A percentile compares a stretch with the other conserved stretches of the same genome.
Evolutionary conservation across 768 basidiomycete genomes (phyloP).

Genomic region (Piloderma croceum): DNA sequence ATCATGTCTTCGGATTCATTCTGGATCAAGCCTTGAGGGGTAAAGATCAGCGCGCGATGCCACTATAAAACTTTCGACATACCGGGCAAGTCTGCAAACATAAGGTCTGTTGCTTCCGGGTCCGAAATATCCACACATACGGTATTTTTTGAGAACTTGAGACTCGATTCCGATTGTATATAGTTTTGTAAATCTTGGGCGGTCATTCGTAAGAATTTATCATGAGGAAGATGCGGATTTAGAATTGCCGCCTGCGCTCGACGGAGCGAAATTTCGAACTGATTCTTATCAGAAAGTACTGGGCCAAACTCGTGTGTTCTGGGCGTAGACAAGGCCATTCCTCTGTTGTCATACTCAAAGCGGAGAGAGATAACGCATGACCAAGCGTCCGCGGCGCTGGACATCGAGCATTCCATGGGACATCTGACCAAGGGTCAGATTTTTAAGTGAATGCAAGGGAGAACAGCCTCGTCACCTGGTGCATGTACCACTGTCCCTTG

Average conservation of each 20-base stretch:
- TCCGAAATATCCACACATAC: constrained; percentile 44
- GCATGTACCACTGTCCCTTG: constrained; percentile 36
- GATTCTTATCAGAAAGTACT: constrained; percentile 28
- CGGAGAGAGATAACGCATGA: constrained; percentile 31
- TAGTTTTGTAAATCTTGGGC: too few relatives aligned
- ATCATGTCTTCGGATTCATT: constrained; percentile 39
- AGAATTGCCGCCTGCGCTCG: constrained; percentile 44
- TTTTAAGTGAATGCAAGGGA: too few relatives aligned
- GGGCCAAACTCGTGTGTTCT: constrained; percentile 23
- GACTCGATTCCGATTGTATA: too few relatives aligned
- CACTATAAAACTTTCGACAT: constrained; percentile 11
- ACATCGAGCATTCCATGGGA: constrained; percentile 33
- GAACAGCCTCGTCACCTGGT: too few relatives aligned
- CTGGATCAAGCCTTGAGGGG: constrained; percentile 48
- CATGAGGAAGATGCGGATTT: too few relatives aligned
- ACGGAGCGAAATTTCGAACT: constrained; percentile 40
- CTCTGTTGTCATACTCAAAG: constrained; percentile 29
- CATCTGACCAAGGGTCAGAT: constrained; percentile 21
- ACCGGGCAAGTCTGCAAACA: constrained; percentile 55
- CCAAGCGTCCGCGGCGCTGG: constrained; percentile 22
- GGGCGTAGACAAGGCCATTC: constrained; percentile 7
- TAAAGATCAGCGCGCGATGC: background rate
- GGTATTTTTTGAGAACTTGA: constrained; percentile 44
- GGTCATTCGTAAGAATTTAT: too few relatives aligned
- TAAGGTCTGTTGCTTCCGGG: constrained; percentile 40